Base-by-base conservation (phyloP, 2,329 filamentous ascomycete genomes). In the Arthrocladium fulminans region DNA sequence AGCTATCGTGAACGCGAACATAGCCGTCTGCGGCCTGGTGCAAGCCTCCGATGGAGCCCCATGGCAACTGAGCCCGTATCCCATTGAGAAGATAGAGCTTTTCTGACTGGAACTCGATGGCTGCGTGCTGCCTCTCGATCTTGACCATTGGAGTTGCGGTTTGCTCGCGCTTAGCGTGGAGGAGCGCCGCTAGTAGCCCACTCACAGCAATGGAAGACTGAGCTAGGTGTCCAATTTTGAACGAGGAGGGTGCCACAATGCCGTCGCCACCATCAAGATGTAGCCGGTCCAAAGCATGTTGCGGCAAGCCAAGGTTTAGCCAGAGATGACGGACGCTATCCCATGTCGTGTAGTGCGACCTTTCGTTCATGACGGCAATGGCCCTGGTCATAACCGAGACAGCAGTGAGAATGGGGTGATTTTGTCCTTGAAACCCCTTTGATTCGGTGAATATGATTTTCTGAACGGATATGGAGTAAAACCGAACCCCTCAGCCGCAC, bases 1-100 rank as follows among this genome's bases (percentile, higher is more conserved):
- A 79, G 0, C 59, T 59, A 47, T 79, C 76, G 51, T 81, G 77
- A 39, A 80, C 69, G 2, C 76, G 68, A 2, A 80, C 69, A 43
- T 74, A 64, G 1, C 75, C 76, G 50, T 79, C 75, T 0, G 60
- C 59, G 0, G 75, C 71, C 45, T 64, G 65, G 55, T 80, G 70
- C 0, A 79, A 55, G 0, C 76, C 77, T 2, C 75, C 73, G 2
- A 80, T 67, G 0, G 65, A 60, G 0, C 68, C 69, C 62, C 67
- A 72, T 0, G 61, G 45, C 0, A 65, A 61, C 0, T 60, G 55
- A 0, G 61, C 24, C 1, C 63, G 57, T n/a, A 63, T 58, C 2
- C 65, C 67, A 20, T 70, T 59, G 2, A 80, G 58, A 0, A 60
- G 61, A 48, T 75, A 75, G 1, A 78, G 59, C 1, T 69, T 60